These are phyloP conservation scores for Euphorbia tirucalli DNA, from an alignment of 345 rosid genomes.

Conservation along the genomic window DNA sequence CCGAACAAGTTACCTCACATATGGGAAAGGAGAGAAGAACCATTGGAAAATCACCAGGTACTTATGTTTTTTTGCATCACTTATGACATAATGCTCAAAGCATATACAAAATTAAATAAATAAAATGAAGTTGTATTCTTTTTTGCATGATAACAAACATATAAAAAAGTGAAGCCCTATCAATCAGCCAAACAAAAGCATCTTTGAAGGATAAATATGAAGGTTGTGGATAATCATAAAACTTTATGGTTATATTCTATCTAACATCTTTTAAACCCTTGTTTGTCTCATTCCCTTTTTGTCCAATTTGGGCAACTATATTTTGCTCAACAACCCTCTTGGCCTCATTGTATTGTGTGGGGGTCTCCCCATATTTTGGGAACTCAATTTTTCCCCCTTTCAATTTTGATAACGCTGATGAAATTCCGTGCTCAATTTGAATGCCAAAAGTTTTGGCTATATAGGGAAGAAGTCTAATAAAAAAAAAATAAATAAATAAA, in stretches of 20 bases:
- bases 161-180: constrained; percentile 29
- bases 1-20: constrained; percentile 64
- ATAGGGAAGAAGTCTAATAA: too few relatives aligned
- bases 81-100: constrained; percentile 47
- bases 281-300: constrained; percentile 18
- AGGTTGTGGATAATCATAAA: constrained; percentile 48
- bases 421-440: constrained; percentile 12
- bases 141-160: constrained; percentile 32
- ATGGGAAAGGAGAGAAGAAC: constrained; percentile 33
- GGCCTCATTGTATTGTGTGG: constrained; percentile 2
- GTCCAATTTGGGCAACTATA: constrained; percentile 25
- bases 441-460: neutral
- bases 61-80: constrained; percentile 41
- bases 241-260: constrained; percentile 21
- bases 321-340: constrained; percentile 23
- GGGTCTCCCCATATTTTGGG: constrained; percentile 18
- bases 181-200: constrained; percentile 57
- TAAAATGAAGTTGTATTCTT: constrained; percentile 20
- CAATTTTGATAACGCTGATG: neutral
- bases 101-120: neutral
- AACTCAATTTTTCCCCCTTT: neutral
- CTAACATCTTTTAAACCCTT: neutral
- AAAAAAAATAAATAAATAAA: too few relatives aligned
- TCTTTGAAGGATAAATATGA: constrained; percentile 39
- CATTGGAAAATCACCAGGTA: constrained; percentile 32